Evolutionary conservation across 2,329 filamentous ascomycete genomes (phyloP).

Genomic region (Daldinia sp.): DNA sequence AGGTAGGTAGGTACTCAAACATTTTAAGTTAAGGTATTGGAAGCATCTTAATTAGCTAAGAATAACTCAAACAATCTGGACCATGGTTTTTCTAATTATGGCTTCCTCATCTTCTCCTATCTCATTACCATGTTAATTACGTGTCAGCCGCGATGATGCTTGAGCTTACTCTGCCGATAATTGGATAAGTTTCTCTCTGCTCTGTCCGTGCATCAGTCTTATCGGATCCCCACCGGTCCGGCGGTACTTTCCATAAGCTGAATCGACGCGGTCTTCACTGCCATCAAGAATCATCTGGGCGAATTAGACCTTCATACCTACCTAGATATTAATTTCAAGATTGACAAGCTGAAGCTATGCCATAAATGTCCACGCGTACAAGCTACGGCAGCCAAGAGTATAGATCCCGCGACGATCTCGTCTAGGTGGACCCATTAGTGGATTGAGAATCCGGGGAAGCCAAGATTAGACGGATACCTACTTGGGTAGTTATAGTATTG

Average conservation of each 20-base stretch:
- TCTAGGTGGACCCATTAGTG: background rate
- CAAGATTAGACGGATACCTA: background rate
- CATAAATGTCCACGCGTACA: background rate
- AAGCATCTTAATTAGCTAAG: background rate
- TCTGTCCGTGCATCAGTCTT: background rate
- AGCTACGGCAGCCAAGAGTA: background rate
- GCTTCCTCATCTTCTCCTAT: background rate
- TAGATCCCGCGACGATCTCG: constrained; percentile 9
- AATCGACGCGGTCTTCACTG: background rate
- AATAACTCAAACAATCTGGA: background rate
- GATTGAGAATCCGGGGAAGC: constrained; percentile 4
- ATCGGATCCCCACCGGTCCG: constrained; percentile 22
- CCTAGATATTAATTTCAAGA: background rate
- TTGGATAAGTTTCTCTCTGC: background rate
- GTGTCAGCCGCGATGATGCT: background rate
- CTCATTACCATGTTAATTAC: background rate
- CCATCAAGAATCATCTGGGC: background rate
- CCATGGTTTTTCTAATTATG: background rate
- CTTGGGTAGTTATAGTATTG: background rate
- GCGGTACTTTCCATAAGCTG: background rate
- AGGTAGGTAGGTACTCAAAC: background rate
- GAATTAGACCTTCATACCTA: background rate
- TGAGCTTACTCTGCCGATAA: constrained; percentile 3
- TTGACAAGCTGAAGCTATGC: background rate
- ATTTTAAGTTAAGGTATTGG: background rate